Conservation (phyloP, 2,329 filamentous ascomycete species). For the Paraphaeosphaeria sporulosa region DNA sequence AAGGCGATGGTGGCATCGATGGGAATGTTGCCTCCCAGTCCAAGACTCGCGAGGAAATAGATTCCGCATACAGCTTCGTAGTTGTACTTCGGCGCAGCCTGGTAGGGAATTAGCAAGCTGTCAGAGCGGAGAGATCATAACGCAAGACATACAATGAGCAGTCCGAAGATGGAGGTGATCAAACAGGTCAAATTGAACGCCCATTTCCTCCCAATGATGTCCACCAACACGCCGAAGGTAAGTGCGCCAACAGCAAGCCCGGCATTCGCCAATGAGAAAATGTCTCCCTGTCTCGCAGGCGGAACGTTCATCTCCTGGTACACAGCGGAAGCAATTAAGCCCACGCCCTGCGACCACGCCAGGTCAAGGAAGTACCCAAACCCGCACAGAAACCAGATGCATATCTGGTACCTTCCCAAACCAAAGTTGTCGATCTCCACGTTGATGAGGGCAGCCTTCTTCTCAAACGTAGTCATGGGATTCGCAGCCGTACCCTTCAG, state of each 20-base stretch:
- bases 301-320: slow-evolving; percentile 42
- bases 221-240: slow-evolving; percentile 34
- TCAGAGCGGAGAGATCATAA: slow-evolving; percentile 22
- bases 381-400: slow-evolving; percentile 43
- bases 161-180: slow-evolving; percentile 76
- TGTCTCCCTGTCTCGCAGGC: slow-evolving; percentile 29
- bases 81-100: slow-evolving; percentile 42
- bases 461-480: slow-evolving; percentile 37
- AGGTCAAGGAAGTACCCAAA: slow-evolving; percentile 42
- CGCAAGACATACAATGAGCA: slow-evolving; percentile 62
- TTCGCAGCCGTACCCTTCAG: slow-evolving; percentile 36
- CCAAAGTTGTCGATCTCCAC: slow-evolving; percentile 41
- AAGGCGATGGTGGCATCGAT: slow-evolving; percentile 84
- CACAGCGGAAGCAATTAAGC: slow-evolving; percentile 34
- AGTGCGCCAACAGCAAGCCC: slow-evolving; percentile 38
- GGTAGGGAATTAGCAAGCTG: not conserved
- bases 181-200: slow-evolving; percentile 84
- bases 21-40: slow-evolving; percentile 71
- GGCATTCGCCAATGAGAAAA: slow-evolving; percentile 39
- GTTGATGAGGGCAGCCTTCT: slow-evolving; percentile 42
- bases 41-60: slow-evolving; percentile 49
- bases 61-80: slow-evolving; percentile 39
- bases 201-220: slow-evolving; percentile 51
- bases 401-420: slow-evolving; percentile 38
- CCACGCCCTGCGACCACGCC: slow-evolving; percentile 42